Conservation (phyloP, 164 flowering plant species). For the Magnolia officinalis region DNA sequence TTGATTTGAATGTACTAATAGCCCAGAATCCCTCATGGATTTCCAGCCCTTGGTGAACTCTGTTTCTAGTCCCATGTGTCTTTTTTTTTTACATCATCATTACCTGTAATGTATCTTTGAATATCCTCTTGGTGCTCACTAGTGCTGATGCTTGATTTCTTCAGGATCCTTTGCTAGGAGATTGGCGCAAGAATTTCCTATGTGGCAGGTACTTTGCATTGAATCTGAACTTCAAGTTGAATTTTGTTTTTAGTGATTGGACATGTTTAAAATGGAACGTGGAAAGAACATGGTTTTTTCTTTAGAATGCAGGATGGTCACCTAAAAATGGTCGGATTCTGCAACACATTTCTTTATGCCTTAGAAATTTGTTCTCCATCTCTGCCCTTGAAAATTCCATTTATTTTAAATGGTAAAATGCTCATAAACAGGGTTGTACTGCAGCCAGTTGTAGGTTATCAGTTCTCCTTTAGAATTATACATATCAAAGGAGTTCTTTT, state of each 20-base stretch:
- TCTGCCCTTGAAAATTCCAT: background rate
- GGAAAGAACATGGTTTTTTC: background rate
- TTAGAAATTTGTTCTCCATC: too few species aligned
- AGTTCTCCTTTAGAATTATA: background rate
- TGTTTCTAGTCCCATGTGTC: too few species aligned
- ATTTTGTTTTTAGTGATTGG: background rate
- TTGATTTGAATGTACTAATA: too few species aligned
- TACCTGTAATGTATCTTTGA: too few species aligned
- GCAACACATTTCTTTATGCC: too few species aligned
- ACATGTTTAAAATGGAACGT: constrained; percentile 1
- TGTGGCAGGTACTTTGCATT: constrained; percentile 74
- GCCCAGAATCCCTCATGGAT: too few species aligned
- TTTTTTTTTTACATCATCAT: too few species aligned
- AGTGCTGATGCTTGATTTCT: constrained; percentile 6
- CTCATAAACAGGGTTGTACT: background rate
- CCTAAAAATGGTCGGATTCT: too few species aligned
- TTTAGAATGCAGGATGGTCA: too few species aligned
- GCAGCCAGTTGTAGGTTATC: background rate
- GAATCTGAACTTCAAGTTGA: background rate
- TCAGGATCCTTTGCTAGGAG: constrained; percentile 89
- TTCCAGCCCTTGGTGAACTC: too few species aligned
- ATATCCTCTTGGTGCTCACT: background rate
- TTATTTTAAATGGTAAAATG: background rate
- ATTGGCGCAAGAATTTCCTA: constrained; percentile 81
- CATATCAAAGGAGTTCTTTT: background rate